A percentile compares a stretch with the other conserved stretches of the same genome.
Evolutionary conservation across 2,329 filamentous ascomycete species (phyloP).

Genomic region (Fusarium buxicola): DNA sequence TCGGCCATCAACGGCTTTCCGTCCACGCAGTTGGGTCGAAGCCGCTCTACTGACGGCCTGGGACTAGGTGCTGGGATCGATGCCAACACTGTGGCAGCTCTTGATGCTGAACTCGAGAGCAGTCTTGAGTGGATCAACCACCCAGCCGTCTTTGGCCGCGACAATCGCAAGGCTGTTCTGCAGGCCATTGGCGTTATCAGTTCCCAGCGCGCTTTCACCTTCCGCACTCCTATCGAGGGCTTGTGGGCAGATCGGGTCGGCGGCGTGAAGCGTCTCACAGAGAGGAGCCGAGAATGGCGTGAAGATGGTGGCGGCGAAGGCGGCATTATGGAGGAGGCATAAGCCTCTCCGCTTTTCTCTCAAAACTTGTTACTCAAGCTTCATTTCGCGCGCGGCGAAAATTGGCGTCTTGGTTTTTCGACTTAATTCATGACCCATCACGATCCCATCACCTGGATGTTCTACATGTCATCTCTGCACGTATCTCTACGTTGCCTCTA

Average conservation of each 20-base stretch:
- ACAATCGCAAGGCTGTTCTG: conserved; percentile 93
- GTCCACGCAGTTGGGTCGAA: conserved; percentile 59
- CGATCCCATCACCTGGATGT: conserved; percentile 41
- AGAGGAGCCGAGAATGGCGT: conserved; percentile 90
- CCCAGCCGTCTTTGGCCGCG: conserved; percentile 91
- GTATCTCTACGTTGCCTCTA: conserved; percentile 27
- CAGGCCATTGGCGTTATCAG: conserved; percentile 98
- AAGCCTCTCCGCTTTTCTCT: conserved; percentile 26
- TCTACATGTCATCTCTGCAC: conserved; percentile 35
- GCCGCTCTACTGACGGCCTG: conserved; percentile 68
- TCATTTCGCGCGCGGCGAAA: conserved; percentile 33
- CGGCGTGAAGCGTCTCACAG: conserved; percentile 84
- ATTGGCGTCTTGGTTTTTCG: conserved; percentile 37
- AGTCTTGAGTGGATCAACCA: conserved; percentile 98
- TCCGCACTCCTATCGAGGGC: conserved; percentile 87
- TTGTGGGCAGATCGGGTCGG: conserved; percentile 87
- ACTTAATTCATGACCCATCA: conserved; percentile 44
- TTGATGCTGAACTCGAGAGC: conserved; percentile 90
- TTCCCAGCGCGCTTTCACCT: conserved; percentile 93
- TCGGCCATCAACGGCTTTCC: conserved; percentile 56
- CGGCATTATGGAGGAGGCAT: conserved; percentile 71
- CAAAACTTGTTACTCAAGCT: conserved; percentile 24
- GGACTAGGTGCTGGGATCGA: conserved; percentile 82
- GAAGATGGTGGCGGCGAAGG: conserved; percentile 83
- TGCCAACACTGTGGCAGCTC: conserved; percentile 79